phyloP scores from a whole-genome alignment of 2,329 filamentous ascomycete genomes.

The Ophidiomyces ophidiicola region DNA sequence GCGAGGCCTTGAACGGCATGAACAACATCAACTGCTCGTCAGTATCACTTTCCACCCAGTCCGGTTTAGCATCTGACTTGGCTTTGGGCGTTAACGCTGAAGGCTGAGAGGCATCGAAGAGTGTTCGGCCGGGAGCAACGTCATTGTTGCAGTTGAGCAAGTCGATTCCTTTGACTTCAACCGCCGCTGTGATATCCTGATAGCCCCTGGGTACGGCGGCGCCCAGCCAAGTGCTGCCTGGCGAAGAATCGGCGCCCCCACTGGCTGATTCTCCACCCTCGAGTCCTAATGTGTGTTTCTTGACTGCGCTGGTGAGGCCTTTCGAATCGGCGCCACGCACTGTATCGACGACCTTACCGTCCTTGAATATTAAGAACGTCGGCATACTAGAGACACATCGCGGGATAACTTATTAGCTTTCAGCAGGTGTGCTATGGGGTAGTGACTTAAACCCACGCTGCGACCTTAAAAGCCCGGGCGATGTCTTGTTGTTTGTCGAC shows the following conservation, averaged over 20 bases:
- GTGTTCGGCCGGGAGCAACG: conserved; percentile 56
- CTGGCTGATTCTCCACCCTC: conserved; percentile 33
- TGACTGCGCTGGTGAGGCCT: conserved; percentile 58
- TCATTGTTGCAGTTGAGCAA: conserved; percentile 76
- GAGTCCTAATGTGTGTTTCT: conserved; percentile 44
- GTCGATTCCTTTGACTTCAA: conserved; percentile 70
- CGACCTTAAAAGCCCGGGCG: conserved; percentile 59
- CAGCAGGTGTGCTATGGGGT: neutral
- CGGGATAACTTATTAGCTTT: neutral
- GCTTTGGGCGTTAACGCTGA: conserved; percentile 41
- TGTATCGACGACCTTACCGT: conserved; percentile 54
- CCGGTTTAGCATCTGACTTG: conserved; percentile 45
- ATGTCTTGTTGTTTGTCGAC: conserved; percentile 65
- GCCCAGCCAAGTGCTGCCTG: conserved; percentile 53
- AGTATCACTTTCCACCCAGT: conserved; percentile 93
- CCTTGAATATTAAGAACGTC: conserved; percentile 81
- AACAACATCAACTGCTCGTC: conserved; percentile 94
- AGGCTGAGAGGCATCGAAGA: conserved; percentile 62
- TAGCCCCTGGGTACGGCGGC: conserved; percentile 68
- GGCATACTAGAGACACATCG: conserved; percentile 48
- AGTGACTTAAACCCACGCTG: conserved; percentile 38
- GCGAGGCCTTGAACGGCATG: conserved; percentile 71
- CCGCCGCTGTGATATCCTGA: conserved; percentile 65
- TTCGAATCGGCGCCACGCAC: conserved; percentile 62
- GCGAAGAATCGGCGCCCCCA: conserved; percentile 30